Conservation (phyloP, 345 rosid species). For the Draba incana region DNA sequence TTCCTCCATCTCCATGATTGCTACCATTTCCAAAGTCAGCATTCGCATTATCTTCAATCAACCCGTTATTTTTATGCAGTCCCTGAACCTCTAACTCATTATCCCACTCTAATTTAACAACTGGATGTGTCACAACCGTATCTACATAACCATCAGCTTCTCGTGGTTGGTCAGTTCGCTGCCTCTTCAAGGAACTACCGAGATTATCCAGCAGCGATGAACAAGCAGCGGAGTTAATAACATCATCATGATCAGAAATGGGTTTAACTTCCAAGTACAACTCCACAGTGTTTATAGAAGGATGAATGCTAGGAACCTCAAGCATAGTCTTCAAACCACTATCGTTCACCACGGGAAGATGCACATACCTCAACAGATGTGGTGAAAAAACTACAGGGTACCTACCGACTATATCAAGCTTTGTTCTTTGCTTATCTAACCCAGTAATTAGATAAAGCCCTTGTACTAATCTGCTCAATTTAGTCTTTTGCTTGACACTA, state of each 20-base stretch:
- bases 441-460: not conserved
- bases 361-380: not conserved
- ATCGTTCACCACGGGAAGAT: not conserved
- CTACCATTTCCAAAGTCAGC: no score
- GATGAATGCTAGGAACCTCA: constrained; percentile 16
- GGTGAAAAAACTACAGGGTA: constrained; percentile 10
- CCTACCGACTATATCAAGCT: not conserved
- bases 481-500: not conserved
- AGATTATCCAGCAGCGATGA: not conserved
- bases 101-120: no score
- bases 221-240: not conserved
- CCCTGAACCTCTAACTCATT: no score
- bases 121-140: no score
- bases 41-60: no score
- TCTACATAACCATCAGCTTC: no score
- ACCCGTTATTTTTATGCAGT: no score
- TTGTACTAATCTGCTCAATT: constrained; percentile 5
- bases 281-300: not conserved
- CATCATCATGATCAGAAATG: not conserved
- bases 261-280: constrained; percentile 19
- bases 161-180: not conserved
- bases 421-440: not conserved
- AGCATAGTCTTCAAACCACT: constrained; percentile 20
- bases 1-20: no score
- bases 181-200: constrained; percentile 5